Conservation (phyloP, 2,329 filamentous ascomycete genomes). For the Onygena corvina region DNA sequence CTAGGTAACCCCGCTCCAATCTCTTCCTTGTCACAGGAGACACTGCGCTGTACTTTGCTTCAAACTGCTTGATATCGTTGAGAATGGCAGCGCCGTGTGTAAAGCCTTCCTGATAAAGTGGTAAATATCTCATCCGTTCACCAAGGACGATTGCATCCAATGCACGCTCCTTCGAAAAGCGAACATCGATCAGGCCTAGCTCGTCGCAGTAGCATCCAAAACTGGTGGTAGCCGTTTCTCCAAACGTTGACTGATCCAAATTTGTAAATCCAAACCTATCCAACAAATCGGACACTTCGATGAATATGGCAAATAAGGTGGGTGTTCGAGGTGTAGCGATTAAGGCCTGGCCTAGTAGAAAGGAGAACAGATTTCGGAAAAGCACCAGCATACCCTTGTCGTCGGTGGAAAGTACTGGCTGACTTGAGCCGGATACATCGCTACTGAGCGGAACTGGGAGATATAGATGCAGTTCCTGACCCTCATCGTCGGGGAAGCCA, state of each 20-base stretch:
- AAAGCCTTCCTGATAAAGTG: conserved; percentile 83
- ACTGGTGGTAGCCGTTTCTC: conserved; percentile 44
- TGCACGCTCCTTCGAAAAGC: conserved; percentile 73
- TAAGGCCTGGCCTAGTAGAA: conserved; percentile 49
- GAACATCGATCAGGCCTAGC: conserved; percentile 63
- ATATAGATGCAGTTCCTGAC: conserved; percentile 44
- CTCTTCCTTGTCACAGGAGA: conserved; percentile 60
- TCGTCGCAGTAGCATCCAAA: conserved; percentile 58
- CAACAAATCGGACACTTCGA: conserved; percentile 47
- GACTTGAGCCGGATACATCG: conserved; percentile 31
- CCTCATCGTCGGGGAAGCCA: conserved; percentile 37
- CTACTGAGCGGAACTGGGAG: conserved; percentile 46
- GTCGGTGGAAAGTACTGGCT: conserved; percentile 28
- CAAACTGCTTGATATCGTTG: conserved; percentile 57
- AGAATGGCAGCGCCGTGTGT: conserved; percentile 81
- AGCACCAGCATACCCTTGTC: conserved; percentile 47
- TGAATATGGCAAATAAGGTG: conserved; percentile 48
- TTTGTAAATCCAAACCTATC: conserved; percentile 50
- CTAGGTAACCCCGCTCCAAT: conserved; percentile 70
- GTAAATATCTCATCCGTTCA: conserved; percentile 69
- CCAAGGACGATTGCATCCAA: conserved; percentile 80
- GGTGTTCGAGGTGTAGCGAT: conserved; percentile 46
- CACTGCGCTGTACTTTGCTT: conserved; percentile 58
- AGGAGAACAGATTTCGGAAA: conserved; percentile 53
- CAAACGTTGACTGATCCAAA: conserved; percentile 51